Evolutionary conservation across 2,329 filamentous ascomycete species (phyloP).

Genomic region (Microsporum canis): DNA sequence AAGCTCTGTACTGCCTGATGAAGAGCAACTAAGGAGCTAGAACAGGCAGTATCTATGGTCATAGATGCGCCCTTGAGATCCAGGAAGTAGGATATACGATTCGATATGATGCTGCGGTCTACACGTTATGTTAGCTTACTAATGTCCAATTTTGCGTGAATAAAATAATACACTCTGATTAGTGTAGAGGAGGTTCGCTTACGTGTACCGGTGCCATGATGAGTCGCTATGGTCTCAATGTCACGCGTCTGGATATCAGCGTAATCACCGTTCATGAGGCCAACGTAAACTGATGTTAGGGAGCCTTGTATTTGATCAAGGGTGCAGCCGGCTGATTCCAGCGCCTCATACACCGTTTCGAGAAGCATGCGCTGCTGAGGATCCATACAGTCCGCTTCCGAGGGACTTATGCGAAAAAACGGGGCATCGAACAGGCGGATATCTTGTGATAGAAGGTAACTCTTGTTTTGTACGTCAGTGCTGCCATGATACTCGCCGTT

Average conservation of each 20-base stretch:
- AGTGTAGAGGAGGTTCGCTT: too few relatives aligned
- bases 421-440: slow-evolving; percentile 21
- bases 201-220: too few relatives aligned
- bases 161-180: too few relatives aligned
- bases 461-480: slow-evolving; percentile 6
- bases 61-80: slow-evolving; percentile 17
- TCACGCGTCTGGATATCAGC: slow-evolving; percentile 16
- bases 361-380: slow-evolving; percentile 24
- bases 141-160: too few relatives aligned
- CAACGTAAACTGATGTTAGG: slow-evolving; percentile 26
- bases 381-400: slow-evolving; percentile 22
- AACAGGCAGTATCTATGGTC: slow-evolving; percentile 11
- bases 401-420: slow-evolving; percentile 22
- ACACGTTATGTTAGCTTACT: too few relatives aligned
- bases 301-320: slow-evolving; percentile 22
- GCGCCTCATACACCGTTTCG: slow-evolving; percentile 21
- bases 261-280: slow-evolving; percentile 24
- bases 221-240: slow-evolving; percentile 7
- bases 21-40: slow-evolving; percentile 4
- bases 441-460: slow-evolving; percentile 18
- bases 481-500: slow-evolving; percentile 8
- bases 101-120: slow-evolving; percentile 6
- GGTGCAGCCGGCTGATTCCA: slow-evolving; percentile 19
- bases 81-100: slow-evolving; percentile 18
- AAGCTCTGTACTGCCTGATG: slow-evolving; percentile 6